Base-by-base conservation (phyloP, 106 monocot species). In the Gastrodia elata region DNA sequence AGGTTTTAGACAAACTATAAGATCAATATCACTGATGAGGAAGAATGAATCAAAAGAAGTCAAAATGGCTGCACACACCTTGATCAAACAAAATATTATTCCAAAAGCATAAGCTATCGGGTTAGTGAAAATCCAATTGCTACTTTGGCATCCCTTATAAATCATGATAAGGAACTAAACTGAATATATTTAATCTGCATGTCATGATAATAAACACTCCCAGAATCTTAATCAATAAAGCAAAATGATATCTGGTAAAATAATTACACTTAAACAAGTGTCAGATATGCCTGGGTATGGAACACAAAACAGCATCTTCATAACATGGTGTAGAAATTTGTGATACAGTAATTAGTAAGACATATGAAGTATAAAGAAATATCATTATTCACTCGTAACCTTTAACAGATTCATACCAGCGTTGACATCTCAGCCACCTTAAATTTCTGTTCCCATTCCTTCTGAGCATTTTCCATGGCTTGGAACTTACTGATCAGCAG, bases 391-490 rank as follows among this genome's bases (percentile, higher is more conserved):
- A 61, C 30, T 61, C 61, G 41, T 40, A 24, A 39, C 41, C 25
- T 9, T 36, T 14, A 20, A n/a, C 27, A 43, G 44, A 71, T 67
- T 15, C 71, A 65, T 88, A 94, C 89, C 76, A 65, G 71, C n/a
- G 55, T 75, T 72, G 80, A 58, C 38, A 46, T 71, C 38, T 80
- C 65, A 34, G 73, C 82, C 77, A 81, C 79, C 35, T 84, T 84
- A 68, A 82, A 90, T 28, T 84, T 88, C 56, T 88, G 78, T 74
- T 97, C 97, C 97, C 97, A 93, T 73, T 88, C 90, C 71, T 84
- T 90, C 81, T 97, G 97, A 76, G 88, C 93, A 77, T 86, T 84
- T 84, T 97, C 97, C 77, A 93, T 90, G 11, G 79, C 84, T 76
- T 86, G 79, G 37, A 81, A 93, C 65, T 81, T 88, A 9, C 39